Evolutionary conservation across 2,329 filamentous ascomycete species (phyloP).

Genomic region (Calonectria hongkongensis): DNA sequence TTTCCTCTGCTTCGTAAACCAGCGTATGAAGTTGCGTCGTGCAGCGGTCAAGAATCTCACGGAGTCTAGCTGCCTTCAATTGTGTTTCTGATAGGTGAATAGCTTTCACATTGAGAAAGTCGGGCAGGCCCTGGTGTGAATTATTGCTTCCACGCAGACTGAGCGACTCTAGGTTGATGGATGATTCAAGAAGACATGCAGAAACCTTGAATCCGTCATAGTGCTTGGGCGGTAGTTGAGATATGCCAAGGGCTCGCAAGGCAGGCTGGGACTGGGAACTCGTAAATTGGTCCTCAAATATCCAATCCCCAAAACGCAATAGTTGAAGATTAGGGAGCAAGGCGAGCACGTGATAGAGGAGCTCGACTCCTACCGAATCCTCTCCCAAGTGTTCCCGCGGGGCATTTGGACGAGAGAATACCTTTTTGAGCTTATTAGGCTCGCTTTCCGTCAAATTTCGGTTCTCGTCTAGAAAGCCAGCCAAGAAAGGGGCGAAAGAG

Average conservation of each 20-base stretch:
- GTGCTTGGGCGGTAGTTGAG: background rate
- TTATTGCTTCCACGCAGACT: background rate
- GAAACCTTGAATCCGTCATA: background rate
- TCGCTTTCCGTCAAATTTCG: background rate
- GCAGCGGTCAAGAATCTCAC: background rate
- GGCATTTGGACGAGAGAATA: too few relatives aligned
- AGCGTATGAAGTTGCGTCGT: background rate
- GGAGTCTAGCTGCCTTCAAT: background rate
- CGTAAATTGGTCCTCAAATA: background rate
- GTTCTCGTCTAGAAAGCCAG: background rate
- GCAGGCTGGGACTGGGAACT: background rate
- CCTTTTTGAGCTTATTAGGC: background rate
- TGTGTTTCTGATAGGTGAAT: background rate
- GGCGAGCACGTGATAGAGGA: background rate
- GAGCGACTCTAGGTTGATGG: constrained; percentile 23
- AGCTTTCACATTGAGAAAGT: background rate
- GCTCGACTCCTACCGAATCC: background rate
- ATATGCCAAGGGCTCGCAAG: background rate
- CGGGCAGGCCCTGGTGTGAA: background rate
- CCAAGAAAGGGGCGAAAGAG: background rate
- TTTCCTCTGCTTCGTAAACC: constrained; percentile 29
- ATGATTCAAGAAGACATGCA: background rate
- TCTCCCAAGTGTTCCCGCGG: too few relatives aligned
- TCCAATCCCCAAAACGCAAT: too few relatives aligned
- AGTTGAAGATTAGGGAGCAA: too few relatives aligned